Evolutionary conservation across 208 protist genomes (phyloP), one percentile per base, ranked within the genome.

Genomic region (Herpetomonas samuelpessoai): DNA sequence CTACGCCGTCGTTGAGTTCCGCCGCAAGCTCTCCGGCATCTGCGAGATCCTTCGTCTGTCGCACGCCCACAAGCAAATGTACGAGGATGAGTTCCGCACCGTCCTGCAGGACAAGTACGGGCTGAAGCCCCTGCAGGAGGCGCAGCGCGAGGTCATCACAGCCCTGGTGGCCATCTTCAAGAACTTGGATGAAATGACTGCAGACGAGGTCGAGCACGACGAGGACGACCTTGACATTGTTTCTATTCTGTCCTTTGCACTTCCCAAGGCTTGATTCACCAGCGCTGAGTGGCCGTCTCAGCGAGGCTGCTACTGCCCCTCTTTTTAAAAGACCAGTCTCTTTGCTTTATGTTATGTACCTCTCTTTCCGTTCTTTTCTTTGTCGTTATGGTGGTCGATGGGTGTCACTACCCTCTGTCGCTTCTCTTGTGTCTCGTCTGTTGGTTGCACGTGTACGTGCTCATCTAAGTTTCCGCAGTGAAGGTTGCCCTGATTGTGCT

Each of bases 201-300:
- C 76, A 0, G 74, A 86, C 31, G 86, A 89, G 63, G 82, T 93
- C 39, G 79, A 86, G 53, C 81, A 93, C 54, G 82, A 90, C 24
- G 86, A 90, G 25, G 86, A 93, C 47, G 86, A 93, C 59, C 57
- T 93, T 22, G 86, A 93, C 52, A 57, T 53, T 18, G 76, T 82
- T 0, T 93, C 86, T 19, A 71, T 82, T 27, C 79, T 93, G 35
- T 86, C 73, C 52, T 81, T 91, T 21, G 78, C 68, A 1, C 67
- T 88, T 2, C 76, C 67, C 0, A 38, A 54, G 2, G 54, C 21
- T 1, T 24, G 56, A 41, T n/a, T n/a, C n/a, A n/a, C n/a, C n/a
- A n/a, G n/a, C n/a, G n/a, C n/a, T n/a, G n/a, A n/a, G n/a, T n/a
- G n/a, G n/a, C n/a, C n/a, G n/a, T n/a, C n/a, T n/a, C n/a, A n/a